Base-by-base conservation (phyloP, 2,329 filamentous ascomycete species). In the Cladosporium sp. region DNA sequence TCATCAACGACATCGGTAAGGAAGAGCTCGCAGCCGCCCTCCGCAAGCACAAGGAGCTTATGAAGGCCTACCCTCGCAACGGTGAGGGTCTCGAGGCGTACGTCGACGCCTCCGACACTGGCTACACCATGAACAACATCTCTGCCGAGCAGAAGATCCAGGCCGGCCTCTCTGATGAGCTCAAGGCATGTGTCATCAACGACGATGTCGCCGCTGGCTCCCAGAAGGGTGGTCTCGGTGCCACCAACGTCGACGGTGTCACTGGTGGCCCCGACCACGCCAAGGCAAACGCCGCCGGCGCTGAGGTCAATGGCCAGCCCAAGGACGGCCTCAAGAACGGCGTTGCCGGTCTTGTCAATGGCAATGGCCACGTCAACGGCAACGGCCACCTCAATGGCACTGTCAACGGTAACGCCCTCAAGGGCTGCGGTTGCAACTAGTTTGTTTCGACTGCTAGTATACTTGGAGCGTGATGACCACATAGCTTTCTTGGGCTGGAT, bases 61-160 rank as follows among this genome's bases (percentile, higher is more conserved):
- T 88, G 80, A 85, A 86, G 74, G 78, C 80, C 23, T 91, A 86
- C 70, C 86, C 89, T 4, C 83, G 89, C 2, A 76, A 85, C 37
- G 89, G 89, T 26, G 86, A 83, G 52, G 89, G 89, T 29, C 67
- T 91, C 0, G 89, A 91, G 69, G 88, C 89, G 0, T 91, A 85
- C 66, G 89, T 91, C 8, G 89, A 91, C 72, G 80, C 85, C 1
- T 88, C 85, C 66, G 89, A 91, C 70, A 91, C 88, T 56, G 89
- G 89, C 0, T 84, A 84, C 74, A 84, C 82, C 8, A 72, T 82
- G 68, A 83, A 83, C 71, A 73, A 78, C 62, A 71, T 76, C 64
- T 74, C 77, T n/a, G 74, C 78, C 18, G 80, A 78, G 72, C 46
- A 62, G 50, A 56, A 65, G 64, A 55, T 35, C 14, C 53, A 60